Percentiles rank a stretch among this genome's conserved stretches.
These are phyloP conservation scores for Arctostaphylos glauca DNA, from an alignment of 148 eudicot species.

Conservation along the genomic window DNA sequence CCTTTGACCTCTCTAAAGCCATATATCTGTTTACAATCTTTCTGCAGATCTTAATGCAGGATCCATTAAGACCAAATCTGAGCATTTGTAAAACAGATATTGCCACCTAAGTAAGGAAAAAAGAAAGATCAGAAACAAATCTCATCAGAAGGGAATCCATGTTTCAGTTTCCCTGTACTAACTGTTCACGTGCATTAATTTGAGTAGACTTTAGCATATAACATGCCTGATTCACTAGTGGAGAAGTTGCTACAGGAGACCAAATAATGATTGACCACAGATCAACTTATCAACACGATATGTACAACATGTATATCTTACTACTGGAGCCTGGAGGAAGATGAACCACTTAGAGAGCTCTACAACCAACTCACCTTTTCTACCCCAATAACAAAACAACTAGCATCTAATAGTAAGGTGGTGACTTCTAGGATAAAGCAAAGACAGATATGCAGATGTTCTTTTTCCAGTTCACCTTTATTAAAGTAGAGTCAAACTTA, in stretches of 20 bases:
- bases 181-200: not conserved
- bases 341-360: not conserved
- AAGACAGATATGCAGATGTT: not conserved
- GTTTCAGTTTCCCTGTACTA: not conserved
- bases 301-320: no score
- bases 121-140: not conserved
- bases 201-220: not conserved
- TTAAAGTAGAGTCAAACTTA: not conserved
- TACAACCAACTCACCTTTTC: not conserved
- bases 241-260: not conserved
- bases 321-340: no score
- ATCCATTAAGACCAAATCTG: not conserved
- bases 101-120: not conserved
- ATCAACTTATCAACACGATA: not conserved
- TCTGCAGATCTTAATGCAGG: not conserved
- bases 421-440: not conserved
- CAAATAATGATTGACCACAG: not conserved
- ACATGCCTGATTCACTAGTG: not conserved
- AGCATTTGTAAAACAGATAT: not conserved
- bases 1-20: not conserved
- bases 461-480: not conserved
- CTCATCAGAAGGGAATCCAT: not conserved
- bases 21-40: not conserved
- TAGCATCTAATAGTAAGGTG: not conserved
- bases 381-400: not conserved